phyloP scores from a whole-genome alignment of 768 basidiomycete species.

The Lactarius indigo region DNA sequence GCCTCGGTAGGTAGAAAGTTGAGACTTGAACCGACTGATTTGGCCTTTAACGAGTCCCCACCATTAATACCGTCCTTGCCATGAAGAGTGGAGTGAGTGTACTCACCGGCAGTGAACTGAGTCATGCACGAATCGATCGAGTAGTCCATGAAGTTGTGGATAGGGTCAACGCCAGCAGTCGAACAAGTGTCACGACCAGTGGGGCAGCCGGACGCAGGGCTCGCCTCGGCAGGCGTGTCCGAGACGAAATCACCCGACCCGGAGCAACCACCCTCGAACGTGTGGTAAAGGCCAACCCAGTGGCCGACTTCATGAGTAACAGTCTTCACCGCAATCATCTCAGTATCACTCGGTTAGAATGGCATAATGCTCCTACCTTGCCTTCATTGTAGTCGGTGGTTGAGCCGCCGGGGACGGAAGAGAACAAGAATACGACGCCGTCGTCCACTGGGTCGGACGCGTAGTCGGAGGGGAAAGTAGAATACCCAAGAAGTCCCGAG shows the following conservation, averaged over 20 bases:
- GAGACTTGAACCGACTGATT: slow-evolving; percentile 37
- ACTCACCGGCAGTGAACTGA: slow-evolving; percentile 43
- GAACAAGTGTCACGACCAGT: slow-evolving; percentile 32
- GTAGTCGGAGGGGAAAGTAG: slow-evolving; percentile 50
- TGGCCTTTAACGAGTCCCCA: slow-evolving; percentile 24
- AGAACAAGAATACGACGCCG: slow-evolving; percentile 41
- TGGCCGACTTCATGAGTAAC: slow-evolving; percentile 58
- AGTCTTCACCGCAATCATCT: slow-evolving; percentile 32
- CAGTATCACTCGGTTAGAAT: neutral
- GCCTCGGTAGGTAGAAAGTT: slow-evolving; percentile 45
- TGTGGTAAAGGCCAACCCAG: slow-evolving; percentile 58
- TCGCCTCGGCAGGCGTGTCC: slow-evolving; percentile 47
- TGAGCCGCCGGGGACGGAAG: slow-evolving; percentile 40
- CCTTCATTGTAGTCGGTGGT: slow-evolving; percentile 38
- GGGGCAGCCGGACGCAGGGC: slow-evolving; percentile 39
- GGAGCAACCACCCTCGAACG: slow-evolving; percentile 51
- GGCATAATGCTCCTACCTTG: slow-evolving; percentile 20
- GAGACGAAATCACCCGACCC: slow-evolving; percentile 40
- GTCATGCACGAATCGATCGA: slow-evolving; percentile 48
- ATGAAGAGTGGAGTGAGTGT: neutral
- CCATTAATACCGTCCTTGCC: neutral
- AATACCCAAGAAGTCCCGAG: slow-evolving; percentile 48
- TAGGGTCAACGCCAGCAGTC: slow-evolving; percentile 36
- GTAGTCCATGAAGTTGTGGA: slow-evolving; percentile 56
- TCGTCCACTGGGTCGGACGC: slow-evolving; percentile 42